Evolutionary conservation across 768 basidiomycete species (phyloP), one percentile per base, ranked within the genome.

Genomic region (Erythrobasidium yunnanense): DNA sequence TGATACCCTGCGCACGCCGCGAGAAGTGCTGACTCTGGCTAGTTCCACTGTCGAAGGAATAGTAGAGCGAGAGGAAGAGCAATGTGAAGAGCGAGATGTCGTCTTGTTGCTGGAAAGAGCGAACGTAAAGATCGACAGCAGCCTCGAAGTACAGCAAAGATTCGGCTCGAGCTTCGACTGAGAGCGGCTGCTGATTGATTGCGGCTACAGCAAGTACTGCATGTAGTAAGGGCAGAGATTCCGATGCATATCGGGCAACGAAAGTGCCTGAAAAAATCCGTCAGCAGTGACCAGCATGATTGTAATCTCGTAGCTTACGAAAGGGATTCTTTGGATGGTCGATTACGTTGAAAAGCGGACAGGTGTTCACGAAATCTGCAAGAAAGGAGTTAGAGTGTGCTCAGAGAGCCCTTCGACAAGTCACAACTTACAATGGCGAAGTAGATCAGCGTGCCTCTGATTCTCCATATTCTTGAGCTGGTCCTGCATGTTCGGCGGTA

Each of bases 241-340:
- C 60, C 20, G 49, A 29, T 29, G 49, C 60, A 22, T 63, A 49
- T 34, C 52, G 47, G n/a, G 60, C 45, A 15, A 63, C 60, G 29
- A 63, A 63, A 2, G 60, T 63, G 4, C 56, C 56, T 58, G 29
- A 18, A 47, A 4, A 46, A 3, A 8, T 42, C 4, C 18, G 34
- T 58, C 4, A 58, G 45, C 38, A 22, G 27, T 27, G 34, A 25
- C 4, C 13, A 13, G n/a, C 5, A 35, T 4, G 8, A 15, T 15
- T 7, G 30, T 22, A 57, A 22, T 22, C 22, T 27, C 35, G 29
- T 17, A 15, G 5, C 56, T 27, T 27, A 58, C 60, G 45, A 25
- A 63, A 63, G 23, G 60, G 60, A 27, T 63, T 63, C 13, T 51
- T 49, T n/a, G 60, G 47, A 33, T 63, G 60, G 33, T 63, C 60